Conservation (phyloP, 208 protist genomes). For the Trypanosoma lewisi region DNA sequence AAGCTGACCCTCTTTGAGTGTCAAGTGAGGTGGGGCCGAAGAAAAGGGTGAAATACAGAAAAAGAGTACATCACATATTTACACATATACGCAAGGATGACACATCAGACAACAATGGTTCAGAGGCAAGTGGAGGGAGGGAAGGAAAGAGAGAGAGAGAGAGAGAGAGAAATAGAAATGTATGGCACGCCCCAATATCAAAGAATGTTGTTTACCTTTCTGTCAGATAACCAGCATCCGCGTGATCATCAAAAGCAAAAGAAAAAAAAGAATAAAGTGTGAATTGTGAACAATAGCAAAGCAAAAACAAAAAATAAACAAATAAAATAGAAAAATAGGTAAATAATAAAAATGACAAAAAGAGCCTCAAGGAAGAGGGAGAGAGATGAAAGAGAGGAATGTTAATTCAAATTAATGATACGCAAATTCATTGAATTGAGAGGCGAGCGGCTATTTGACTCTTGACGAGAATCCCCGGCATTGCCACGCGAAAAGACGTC, state of each 20-base stretch:
- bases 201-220: neutral
- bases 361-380: no score
- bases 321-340: neutral
- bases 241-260: no score
- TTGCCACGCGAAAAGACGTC: neutral
- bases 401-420: slow-evolving; percentile 5
- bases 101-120: no score
- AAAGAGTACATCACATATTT: neutral
- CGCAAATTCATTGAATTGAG: neutral
- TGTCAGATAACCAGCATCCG: no score
- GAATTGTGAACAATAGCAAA: neutral
- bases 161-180: neutral
- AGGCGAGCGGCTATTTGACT: neutral
- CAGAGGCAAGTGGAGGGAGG: no score
- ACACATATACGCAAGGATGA: neutral
- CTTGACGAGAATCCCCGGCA: neutral
- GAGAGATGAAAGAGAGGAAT: no score
- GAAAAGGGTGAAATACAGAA: neutral
- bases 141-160: neutral
- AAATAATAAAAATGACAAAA: neutral
- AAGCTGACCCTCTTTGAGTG: neutral
- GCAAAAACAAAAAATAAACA: neutral
- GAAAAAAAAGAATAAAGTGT: neutral
- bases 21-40: neutral
- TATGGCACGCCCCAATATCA: neutral